Conservation (phyloP, 805 yeast genomes). For the Candida loeiensis region DNA sequence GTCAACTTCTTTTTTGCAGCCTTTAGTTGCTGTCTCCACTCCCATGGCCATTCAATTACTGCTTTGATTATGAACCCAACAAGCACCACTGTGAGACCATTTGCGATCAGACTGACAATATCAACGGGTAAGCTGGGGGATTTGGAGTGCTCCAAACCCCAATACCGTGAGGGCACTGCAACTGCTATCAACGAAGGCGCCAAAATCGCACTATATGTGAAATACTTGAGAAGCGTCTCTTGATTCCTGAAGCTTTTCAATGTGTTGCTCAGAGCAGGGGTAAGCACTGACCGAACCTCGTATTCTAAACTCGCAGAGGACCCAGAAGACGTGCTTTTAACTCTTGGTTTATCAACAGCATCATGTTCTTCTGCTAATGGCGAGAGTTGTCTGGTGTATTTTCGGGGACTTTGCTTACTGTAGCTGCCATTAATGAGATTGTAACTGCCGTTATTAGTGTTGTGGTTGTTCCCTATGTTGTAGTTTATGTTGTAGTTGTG, state of each 20-base stretch:
- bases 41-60: slow-evolving; percentile 41
- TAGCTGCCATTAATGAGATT: too few species aligned
- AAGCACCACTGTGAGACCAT: slow-evolving; percentile 27
- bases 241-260: neutral
- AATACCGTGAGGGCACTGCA: slow-evolving; percentile 17
- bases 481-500: too few species aligned
- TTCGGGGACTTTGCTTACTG: too few species aligned
- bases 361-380: too few species aligned
- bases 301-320: neutral
- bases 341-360: too few species aligned
- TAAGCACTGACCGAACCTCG: neutral
- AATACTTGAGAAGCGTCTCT: slow-evolving; percentile 12
- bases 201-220: slow-evolving; percentile 20
- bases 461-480: too few species aligned
- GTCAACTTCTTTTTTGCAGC: slow-evolving; percentile 15
- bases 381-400: too few species aligned
- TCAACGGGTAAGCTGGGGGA: slow-evolving; percentile 11
- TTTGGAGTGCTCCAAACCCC: neutral
- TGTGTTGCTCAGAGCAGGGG: neutral
- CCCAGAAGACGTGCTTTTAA: too few species aligned
- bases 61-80: slow-evolving; percentile 33
- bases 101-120: slow-evolving; percentile 27
- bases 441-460: too few species aligned
- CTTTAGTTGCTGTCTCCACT: slow-evolving; percentile 31
- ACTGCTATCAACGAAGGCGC: slow-evolving; percentile 27